Evolutionary conservation across 2,329 filamentous ascomycete species (phyloP).

Genomic region (Coleophoma cylindrospora): DNA sequence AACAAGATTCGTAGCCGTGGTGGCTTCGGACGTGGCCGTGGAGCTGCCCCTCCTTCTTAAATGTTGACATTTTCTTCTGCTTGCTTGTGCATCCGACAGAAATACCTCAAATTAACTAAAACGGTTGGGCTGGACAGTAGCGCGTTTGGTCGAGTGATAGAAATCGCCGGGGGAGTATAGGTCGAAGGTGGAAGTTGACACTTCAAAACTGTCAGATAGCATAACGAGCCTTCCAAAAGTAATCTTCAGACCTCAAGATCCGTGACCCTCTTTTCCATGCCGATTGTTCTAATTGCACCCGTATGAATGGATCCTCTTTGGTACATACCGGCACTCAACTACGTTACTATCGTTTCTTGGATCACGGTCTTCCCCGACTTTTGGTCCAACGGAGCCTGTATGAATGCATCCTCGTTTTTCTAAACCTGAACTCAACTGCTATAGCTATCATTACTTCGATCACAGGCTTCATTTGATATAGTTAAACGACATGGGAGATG

Average conservation of each 20-base stretch:
- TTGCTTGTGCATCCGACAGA: constrained; percentile 29
- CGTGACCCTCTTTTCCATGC: not conserved
- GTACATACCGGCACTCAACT: too few relatives aligned
- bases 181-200: constrained; percentile 38
- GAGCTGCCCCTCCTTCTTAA: constrained; percentile 57
- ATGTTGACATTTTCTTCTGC: constrained; percentile 20
- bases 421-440: too few relatives aligned
- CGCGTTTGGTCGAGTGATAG: constrained; percentile 43
- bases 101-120: constrained; percentile 22
- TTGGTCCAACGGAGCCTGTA: too few relatives aligned
- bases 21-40: constrained; percentile 85
- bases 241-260: constrained; percentile 1
- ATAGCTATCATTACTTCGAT: too few relatives aligned
- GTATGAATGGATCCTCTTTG: too few relatives aligned
- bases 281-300: too few relatives aligned
- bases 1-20: constrained; percentile 58
- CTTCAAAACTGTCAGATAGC: constrained; percentile 32
- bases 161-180: constrained; percentile 40
- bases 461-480: too few relatives aligned
- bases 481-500: too few relatives aligned
- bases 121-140: constrained; percentile 39
- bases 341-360: too few relatives aligned
- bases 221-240: constrained; percentile 26
- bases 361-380: too few relatives aligned
- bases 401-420: too few relatives aligned